phyloP scores from a whole-genome alignment of 441 rosid species.

The Brassica hybrid region DNA sequence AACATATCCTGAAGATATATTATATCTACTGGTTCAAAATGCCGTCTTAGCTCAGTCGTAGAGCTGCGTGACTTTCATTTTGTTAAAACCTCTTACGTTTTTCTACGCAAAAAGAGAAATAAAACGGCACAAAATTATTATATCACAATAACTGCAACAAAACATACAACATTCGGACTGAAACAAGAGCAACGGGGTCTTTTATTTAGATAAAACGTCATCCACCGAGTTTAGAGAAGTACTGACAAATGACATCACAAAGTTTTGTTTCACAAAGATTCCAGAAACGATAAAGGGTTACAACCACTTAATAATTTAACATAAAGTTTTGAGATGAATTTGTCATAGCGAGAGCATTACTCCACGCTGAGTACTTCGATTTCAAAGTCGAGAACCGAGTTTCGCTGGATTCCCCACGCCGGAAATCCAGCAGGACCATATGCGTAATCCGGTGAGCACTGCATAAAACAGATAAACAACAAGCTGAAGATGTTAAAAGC shows the following conservation, averaged over 20 bases:
- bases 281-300: not conserved
- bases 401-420: constrained; percentile 85
- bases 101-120: not conserved
- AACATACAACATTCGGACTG: constrained; percentile 15
- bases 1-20: not conserved
- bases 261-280: constrained; percentile 23
- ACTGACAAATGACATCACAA: not conserved
- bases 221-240: constrained; percentile 26
- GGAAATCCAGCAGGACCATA: constrained; percentile 82
- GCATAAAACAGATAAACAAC: constrained; percentile 39
- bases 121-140: not conserved
- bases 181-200: constrained; percentile 18
- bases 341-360: constrained; percentile 44
- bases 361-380: constrained; percentile 70
- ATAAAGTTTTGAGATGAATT: not conserved
- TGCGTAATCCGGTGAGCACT: constrained; percentile 96
- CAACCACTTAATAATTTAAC: no score
- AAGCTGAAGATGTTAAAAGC: constrained; percentile 5
- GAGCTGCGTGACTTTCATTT: constrained; percentile 47
- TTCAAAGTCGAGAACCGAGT: constrained; percentile 87
- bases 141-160: not conserved
- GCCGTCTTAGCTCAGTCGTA: constrained; percentile 54
- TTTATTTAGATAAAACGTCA: constrained; percentile 37
- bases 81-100: not conserved
- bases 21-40: not conserved